Evolutionary conservation across 768 basidiomycete species (phyloP), one percentile per base, ranked within the genome.

Genomic region (Fomitopsis serialis): DNA sequence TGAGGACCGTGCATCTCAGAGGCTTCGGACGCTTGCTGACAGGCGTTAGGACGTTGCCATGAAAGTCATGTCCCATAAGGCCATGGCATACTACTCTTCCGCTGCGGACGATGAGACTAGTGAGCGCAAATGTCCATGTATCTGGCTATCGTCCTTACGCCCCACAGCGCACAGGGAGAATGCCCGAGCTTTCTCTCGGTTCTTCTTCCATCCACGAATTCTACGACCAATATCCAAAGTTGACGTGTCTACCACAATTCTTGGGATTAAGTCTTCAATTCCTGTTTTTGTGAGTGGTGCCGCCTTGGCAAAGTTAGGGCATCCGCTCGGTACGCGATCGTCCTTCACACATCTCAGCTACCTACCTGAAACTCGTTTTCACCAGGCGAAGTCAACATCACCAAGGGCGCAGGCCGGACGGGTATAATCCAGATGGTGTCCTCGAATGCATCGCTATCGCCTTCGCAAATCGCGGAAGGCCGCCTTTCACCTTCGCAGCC

Each of bases 371-470:
- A 35, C 43, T 48, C 45, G 24, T 36, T n/a, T 24, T 23, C 19
- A 22, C 27, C 64, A 75, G 93, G 92, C 17, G 93, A 97, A 71
- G 71, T 78, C 25, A 95, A 94, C 67, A 82, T 95, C 54, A 86
- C 88, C 1, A 78, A 76, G 51, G 92, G 82, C 8, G 84, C 84
- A 11, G 80, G 76, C 22, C 71, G 73, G 55, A 77, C 78, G 24
- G 81, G 81, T 24, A 82, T 94, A 54, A 83, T 93, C 27, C 94
- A 96, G 63, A 89, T 89, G 86, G 85, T 89, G 45, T 90, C 89
- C 10, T 81, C 81, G 32, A 89, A 91, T 63, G 79, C 89, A 13
- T 89, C 87, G 2, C 63, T 87, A 54, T 86, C 89, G 1, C 78
- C 75, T 54, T 74, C 71, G 12, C 78, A 80, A 55, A 87, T 92